Evolutionary conservation across 73 alveolate species (phyloP).

Genomic region (Paramecium tetraurelia): DNA sequence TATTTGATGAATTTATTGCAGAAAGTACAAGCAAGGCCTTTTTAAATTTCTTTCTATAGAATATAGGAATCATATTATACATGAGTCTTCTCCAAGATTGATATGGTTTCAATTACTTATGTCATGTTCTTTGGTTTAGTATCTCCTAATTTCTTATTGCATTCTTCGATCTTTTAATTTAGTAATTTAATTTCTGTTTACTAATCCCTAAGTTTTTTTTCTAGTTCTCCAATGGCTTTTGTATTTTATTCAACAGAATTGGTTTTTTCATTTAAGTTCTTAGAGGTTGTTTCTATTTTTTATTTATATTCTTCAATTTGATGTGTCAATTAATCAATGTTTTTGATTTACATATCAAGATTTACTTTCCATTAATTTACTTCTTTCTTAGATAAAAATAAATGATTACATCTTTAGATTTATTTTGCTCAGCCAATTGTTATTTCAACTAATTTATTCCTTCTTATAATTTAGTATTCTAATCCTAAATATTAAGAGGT

Average conservation of each 20-base stretch:
- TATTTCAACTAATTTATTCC: neutral
- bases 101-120: neutral
- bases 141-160: neutral
- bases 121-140: neutral
- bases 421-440: neutral
- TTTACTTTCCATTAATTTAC: neutral
- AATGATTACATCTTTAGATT: neutral
- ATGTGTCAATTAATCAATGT: neutral
- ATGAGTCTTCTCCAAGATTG: neutral
- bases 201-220: neutral
- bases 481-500: neutral
- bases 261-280: neutral
- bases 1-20: conserved; percentile 59
- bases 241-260: neutral
- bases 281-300: neutral
- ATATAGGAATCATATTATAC: neutral
- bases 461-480: neutral
- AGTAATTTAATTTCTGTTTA: neutral
- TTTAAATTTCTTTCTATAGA: conserved; percentile 55
- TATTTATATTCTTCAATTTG: neutral
- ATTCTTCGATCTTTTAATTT: neutral
- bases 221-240: neutral
- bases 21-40: conserved; percentile 38
- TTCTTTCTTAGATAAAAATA: neutral
- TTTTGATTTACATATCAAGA: neutral